Evolutionary conservation across 257 asterid genomes (phyloP).

Genomic region (Ligustrum vulgare): DNA sequence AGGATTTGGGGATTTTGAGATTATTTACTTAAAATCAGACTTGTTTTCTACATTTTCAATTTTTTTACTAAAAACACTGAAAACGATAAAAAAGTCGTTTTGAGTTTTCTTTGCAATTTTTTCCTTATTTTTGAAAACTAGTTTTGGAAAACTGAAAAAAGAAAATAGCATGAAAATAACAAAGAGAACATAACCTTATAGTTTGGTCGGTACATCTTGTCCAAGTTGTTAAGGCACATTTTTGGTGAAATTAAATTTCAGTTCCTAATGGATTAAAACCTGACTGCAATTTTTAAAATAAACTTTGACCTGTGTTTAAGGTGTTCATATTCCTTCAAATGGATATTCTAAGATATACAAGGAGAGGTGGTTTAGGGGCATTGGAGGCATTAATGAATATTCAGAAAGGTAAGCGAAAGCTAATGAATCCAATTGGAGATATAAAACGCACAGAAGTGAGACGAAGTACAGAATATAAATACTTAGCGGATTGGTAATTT

Average conservation of each 20-base stretch:
- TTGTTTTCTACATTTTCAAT: too few relatives aligned
- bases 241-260: slow-evolving; percentile 6
- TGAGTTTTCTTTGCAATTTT: too few relatives aligned
- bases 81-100: too few relatives aligned
- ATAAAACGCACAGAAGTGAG: slow-evolving; percentile 22
- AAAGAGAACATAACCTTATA: too few relatives aligned
- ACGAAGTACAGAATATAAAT: slow-evolving; percentile 34
- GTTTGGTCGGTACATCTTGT: slow-evolving; percentile 66
- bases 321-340: slow-evolving; percentile 50
- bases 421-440: slow-evolving; percentile 31
- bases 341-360: slow-evolving; percentile 41
- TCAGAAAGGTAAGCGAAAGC: slow-evolving; percentile 36
- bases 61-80: too few relatives aligned
- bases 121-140: too few relatives aligned
- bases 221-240: slow-evolving; percentile 79
- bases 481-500: background rate
- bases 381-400: slow-evolving; percentile 32
- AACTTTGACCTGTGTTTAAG: slow-evolving; percentile 41
- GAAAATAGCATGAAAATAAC: too few relatives aligned
- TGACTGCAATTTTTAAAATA: background rate
- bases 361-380: slow-evolving; percentile 32
- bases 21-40: too few relatives aligned
- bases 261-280: background rate
- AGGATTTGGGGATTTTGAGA: too few relatives aligned
- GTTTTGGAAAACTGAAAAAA: too few relatives aligned